Evolutionary conservation across 805 yeast genomes (phyloP).

Genomic region (Tetrapisispora pingtungensis): DNA sequence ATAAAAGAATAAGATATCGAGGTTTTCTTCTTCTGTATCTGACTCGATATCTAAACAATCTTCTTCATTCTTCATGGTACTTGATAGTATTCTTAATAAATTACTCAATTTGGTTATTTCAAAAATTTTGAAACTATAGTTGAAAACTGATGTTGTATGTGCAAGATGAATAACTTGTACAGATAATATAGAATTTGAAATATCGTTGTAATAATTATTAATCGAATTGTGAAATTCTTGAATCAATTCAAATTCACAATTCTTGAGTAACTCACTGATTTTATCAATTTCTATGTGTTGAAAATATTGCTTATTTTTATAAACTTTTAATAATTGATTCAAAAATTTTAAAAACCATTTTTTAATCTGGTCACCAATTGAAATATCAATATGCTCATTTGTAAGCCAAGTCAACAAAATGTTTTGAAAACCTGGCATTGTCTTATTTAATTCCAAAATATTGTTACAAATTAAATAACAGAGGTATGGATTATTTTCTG

Average conservation of each 20-base stretch:
- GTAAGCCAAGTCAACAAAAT: not conserved
- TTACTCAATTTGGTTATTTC: not conserved
- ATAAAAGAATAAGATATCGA: not conserved
- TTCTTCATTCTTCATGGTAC: not conserved
- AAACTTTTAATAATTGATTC: not conserved
- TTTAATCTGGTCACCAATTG: not conserved
- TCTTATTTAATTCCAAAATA: not conserved
- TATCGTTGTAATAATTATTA: not conserved
- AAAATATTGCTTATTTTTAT: not conserved
- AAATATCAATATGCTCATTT: not conserved
- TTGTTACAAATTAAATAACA: not conserved
- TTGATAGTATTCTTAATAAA: not conserved
- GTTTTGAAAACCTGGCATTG: not conserved
- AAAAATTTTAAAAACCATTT: not conserved
- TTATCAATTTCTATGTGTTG: not conserved
- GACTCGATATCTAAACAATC: not conserved
- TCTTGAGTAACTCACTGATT: not conserved
- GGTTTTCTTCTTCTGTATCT: conserved; percentile 1
- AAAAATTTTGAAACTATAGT: not conserved
- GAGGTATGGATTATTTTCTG: not conserved
- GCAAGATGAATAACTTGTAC: not conserved
- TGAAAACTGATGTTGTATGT: not conserved
- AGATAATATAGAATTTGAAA: not conserved
- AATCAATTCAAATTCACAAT: not conserved
- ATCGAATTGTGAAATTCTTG: not conserved